Evolutionary conservation across 1,139 yeast genomes (phyloP).

Genomic region (Pichia sp.): DNA sequence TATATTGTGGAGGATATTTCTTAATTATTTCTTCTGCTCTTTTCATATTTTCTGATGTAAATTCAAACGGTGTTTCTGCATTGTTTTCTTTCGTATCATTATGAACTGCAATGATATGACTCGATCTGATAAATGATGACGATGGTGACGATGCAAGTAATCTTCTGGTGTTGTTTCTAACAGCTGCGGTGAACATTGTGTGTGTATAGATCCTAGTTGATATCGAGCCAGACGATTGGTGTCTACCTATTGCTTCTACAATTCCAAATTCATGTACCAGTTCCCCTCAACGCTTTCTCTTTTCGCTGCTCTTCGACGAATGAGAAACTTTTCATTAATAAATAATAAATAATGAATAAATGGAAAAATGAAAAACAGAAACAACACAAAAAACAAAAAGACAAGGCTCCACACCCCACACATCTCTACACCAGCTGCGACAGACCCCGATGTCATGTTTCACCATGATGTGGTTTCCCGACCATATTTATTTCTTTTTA

Average conservation of each 20-base stretch:
- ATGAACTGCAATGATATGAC: conserved; percentile 49
- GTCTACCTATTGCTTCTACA: neutral
- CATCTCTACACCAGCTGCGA: neutral
- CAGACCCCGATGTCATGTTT: neutral
- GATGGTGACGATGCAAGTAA: neutral
- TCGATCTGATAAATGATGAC: conserved; percentile 15
- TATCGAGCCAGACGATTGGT: too few relatives aligned
- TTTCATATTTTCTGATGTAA: conserved; percentile 58
- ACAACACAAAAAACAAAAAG: too few relatives aligned
- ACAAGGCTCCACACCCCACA: neutral
- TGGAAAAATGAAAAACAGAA: neutral
- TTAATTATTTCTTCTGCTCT: conserved; percentile 70
- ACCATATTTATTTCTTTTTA: neutral
- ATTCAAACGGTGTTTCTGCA: conserved; percentile 65
- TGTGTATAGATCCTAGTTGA: neutral
- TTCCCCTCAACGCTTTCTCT: neutral
- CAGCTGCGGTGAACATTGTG: conserved; percentile 5
- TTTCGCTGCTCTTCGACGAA: neutral
- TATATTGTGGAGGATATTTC: conserved; percentile 81
- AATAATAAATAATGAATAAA: neutral
- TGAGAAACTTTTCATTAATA: neutral
- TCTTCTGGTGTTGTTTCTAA: conserved; percentile 12
- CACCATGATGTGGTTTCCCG: neutral
- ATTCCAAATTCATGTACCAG: neutral
- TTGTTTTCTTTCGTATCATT: conserved; percentile 68